These are phyloP conservation scores for Lomentospora prolificans DNA, from an alignment of 2,329 filamentous ascomycete species.

Conservation along the genomic window DNA sequence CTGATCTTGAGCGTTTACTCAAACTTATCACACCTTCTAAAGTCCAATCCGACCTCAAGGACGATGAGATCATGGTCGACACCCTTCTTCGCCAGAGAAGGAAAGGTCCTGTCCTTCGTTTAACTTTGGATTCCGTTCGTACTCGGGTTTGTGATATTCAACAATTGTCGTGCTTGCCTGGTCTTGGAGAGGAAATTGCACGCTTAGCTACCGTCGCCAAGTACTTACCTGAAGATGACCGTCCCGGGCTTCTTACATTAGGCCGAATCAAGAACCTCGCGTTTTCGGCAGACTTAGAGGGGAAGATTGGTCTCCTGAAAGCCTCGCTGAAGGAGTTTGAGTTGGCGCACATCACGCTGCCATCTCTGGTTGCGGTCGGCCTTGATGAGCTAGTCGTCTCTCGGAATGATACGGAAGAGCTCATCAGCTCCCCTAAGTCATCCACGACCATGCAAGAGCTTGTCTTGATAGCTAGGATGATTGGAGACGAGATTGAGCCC, in stretches of 20 bases:
- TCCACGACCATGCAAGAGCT: conserved; percentile 21
- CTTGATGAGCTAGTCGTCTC: conserved; percentile 51
- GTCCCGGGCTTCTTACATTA: conserved; percentile 76
- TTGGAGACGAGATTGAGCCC: conserved; percentile 91
- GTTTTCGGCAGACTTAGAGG: conserved; percentile 52
- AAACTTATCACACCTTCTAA: conserved; percentile 86
- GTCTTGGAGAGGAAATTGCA: conserved; percentile 67
- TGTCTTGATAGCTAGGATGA: conserved; percentile 78
- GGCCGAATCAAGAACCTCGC: conserved; percentile 55
- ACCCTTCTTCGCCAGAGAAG: conserved; percentile 77
- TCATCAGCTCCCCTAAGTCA: conserved; percentile 47
- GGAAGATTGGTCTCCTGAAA: conserved; percentile 56
- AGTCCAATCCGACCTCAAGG: conserved; percentile 72
- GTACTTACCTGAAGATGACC: conserved; percentile 90
- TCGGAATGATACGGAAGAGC: conserved; percentile 59
- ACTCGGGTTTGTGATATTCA: conserved; percentile 52
- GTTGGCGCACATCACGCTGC: conserved; percentile 72
- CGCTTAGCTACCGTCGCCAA: conserved; percentile 83
- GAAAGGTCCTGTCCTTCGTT: conserved; percentile 73
- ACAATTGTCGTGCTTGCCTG: conserved; percentile 57
- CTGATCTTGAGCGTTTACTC: conserved; percentile 72
- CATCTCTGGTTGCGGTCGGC: conserved; percentile 71
- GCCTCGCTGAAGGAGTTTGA: conserved; percentile 54
- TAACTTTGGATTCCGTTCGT: conserved; percentile 56
- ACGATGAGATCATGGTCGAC: conserved; percentile 92